Base-by-base conservation (phyloP, 2,329 filamentous ascomycete genomes). In the Endocalyx cinctus region DNA sequence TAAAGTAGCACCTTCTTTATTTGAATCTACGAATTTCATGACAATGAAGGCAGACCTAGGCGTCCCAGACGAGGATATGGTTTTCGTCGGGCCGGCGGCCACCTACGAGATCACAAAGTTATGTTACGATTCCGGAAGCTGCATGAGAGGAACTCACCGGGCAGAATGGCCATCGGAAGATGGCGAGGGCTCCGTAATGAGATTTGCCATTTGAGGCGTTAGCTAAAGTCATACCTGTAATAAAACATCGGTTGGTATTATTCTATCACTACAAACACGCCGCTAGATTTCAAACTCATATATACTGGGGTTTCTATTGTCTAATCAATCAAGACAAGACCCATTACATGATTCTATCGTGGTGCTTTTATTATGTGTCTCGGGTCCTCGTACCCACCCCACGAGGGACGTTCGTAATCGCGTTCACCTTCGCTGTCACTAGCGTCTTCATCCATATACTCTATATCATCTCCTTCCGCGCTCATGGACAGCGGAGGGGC, bases 101-200 rank as follows among this genome's bases (percentile, higher is more conserved):
- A 45, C 42, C 14, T 57, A 52, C 23, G 47, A 49, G 13, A 46
- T 33, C n/a, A 57, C 51, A 4, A 47, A 43, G 25, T 29, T 57
- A 8, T 35, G 28, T n/a, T 57, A 57, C 16, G 38, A 54, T 17
- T 41, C 31, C 2, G 53, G 53, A n/a, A 57, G 52, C 26, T 55
- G 52, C 20, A 43, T 53, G 41, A 44, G 50, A 34, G 53, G 53
- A 3, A 46, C 39, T 7, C 42, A 54, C 27, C 35, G 42, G 17
- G 36, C 48, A 7, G 48, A 48, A 31, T 56, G 53, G 53, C 50
- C 50, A 11, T 25, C 26, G 2, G 27, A 47, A 27, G 22, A 32
- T 17, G 31, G 31, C 15, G n/a, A n/a, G n/a, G n/a, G n/a, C n/a
- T n/a, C n/a, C n/a, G n/a, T n/a, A n/a, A n/a, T n/a, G n/a, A n/a